Evolutionary conservation across 1,284 basidiomycete species (phyloP), one percentile per base, ranked within the genome.

Genomic region (Rhodotorula glutinis): DNA sequence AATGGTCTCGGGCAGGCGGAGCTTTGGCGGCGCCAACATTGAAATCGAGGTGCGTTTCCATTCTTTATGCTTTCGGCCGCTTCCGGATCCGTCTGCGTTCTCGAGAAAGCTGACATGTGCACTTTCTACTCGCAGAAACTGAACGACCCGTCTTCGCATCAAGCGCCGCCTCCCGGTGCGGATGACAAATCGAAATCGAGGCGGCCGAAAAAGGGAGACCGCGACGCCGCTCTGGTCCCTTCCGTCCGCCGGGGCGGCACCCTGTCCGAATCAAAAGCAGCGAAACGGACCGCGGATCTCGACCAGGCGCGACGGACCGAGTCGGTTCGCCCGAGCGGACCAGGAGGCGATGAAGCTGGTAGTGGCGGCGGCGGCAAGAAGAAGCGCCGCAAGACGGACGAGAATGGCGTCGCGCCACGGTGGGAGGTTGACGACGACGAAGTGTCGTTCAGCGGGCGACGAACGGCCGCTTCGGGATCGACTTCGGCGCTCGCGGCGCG

Each of bases 1-100:
- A 4, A 53, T 59, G 19, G 59, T 72, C 59, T 67, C 67, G 23
- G 71, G 71, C 4, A 54, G 71, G 10, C 44, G 68, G 9, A 60
- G 56, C 23, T 72, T 67, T 17, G 65, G 65, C 4, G 71, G 71
- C 10, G 71, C 71, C 4, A 70, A 72, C 49, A 33, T 66, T 25
- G 71, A 72, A 38, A 72, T 72, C 27, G 71, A 72, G 51, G 70
- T 69, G 27, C 33, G 65, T 44, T 25, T 13, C 21, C 41, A 5
- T 11, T 41, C 19, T 14, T 46, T 38, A 13, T 25, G 9, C 14
- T 10, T 21, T 14, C 38, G 53, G 8, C 14, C 14, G 21, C 23
- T 13, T n/a, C n/a, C 23, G 38, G 11, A 11, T 11, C 33, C 13
- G n/a, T 27, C n/a, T 11, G 25, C 11, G 49, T 1, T 51, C 4